phyloP scores from a whole-genome alignment of 768 basidiomycete genomes.

The Coprinopsis strossmayeri region DNA sequence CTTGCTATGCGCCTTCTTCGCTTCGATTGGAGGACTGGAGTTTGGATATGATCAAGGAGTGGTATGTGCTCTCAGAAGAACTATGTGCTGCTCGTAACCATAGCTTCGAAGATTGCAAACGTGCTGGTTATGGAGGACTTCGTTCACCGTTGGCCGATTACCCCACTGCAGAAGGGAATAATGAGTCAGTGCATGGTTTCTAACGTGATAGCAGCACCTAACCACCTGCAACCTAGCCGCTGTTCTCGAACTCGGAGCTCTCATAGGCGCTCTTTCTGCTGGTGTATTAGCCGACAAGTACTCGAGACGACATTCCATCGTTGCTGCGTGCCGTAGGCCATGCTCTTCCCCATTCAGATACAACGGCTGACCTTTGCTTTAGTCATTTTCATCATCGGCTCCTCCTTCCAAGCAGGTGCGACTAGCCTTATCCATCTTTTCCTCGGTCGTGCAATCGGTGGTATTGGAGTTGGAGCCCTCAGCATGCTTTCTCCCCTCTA shows the following conservation, averaged over 20 bases:
- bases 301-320: conserved; percentile 63
- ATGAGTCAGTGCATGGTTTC: conserved; percentile 77
- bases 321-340: conserved; percentile 64
- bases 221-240: conserved; percentile 52
- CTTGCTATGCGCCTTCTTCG: conserved; percentile 64
- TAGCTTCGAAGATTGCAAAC: conserved; percentile 59
- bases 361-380: too few species aligned
- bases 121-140: conserved; percentile 82
- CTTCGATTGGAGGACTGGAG: conserved; percentile 68
- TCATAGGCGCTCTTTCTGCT: conserved; percentile 65
- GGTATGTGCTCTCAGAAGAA: conserved; percentile 28
- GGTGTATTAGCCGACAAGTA: conserved; percentile 65
- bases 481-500: conserved; percentile 79
- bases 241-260: conserved; percentile 68
- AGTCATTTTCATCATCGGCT: conserved; percentile 72
- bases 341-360: too few species aligned
- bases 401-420: conserved; percentile 60
- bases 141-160: conserved; percentile 57
- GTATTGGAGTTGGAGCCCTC: conserved; percentile 73
- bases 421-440: conserved; percentile 49
- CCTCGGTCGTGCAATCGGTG: conserved; percentile 69
- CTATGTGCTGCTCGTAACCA: background rate
- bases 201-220: too few species aligned
- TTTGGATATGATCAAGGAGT: conserved; percentile 87
- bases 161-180: conserved; percentile 65